Evolutionary conservation across 139 green algal genomes (phyloP).

Genomic region (Mesotaenium endlicherianum): DNA sequence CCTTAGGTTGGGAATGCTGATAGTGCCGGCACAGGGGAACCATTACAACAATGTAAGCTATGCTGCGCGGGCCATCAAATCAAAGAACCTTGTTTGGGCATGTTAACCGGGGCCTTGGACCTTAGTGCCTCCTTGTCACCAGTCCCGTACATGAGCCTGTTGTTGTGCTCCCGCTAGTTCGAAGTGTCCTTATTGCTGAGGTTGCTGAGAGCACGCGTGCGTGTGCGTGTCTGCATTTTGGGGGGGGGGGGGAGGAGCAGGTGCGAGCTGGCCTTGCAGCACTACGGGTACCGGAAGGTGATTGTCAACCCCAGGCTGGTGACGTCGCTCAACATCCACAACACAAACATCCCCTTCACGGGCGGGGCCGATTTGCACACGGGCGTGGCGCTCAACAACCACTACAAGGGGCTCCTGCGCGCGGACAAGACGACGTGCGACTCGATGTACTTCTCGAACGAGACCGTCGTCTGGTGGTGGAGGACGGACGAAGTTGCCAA

Average conservation of each 20-base stretch:
- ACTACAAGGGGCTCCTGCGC: background rate
- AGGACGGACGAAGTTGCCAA: background rate
- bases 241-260: too few relatives aligned
- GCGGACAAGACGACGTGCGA: background rate
- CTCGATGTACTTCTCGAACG: background rate
- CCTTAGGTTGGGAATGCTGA: too few relatives aligned
- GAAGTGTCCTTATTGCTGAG: background rate
- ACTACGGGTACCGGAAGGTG: background rate
- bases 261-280: background rate
- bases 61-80: too few relatives aligned
- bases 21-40: too few relatives aligned
- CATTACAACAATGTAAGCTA: too few relatives aligned
- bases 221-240: background rate
- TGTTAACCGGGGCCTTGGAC: background rate
- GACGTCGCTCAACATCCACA: background rate
- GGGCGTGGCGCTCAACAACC: background rate
- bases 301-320: background rate
- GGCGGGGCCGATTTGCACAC: background rate
- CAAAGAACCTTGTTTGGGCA: too few relatives aligned
- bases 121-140: background rate
- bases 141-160: background rate
- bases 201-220: background rate
- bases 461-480: background rate
- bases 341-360: background rate
- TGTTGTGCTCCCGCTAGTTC: background rate